Percentiles rank a stretch among this genome's conserved stretches.
These are phyloP conservation scores for Typha latifolia DNA, from an alignment of 176 grass and related monocot species.

Conservation along the genomic window DNA sequence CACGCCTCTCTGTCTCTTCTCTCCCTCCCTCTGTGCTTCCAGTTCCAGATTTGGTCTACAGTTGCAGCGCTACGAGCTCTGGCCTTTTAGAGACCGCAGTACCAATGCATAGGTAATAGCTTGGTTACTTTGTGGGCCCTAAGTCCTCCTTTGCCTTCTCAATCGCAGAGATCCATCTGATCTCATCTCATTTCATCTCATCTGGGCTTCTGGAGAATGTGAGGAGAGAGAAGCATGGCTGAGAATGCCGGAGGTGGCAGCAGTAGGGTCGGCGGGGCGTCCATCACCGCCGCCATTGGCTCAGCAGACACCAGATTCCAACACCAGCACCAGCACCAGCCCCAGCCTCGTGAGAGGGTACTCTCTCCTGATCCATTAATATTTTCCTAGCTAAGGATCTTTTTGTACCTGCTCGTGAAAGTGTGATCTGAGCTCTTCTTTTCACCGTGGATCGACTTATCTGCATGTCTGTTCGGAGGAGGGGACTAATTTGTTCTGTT, in stretches of 20 bases:
- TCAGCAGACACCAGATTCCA: not conserved
- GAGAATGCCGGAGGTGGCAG: conserved; percentile 2
- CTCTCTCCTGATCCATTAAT: not conserved
- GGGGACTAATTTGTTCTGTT: not conserved
- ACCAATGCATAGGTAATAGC: too few relatives aligned
- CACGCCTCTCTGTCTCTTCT: too few relatives aligned
- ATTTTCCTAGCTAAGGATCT: not conserved
- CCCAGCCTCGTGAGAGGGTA: not conserved
- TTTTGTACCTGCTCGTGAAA: not conserved
- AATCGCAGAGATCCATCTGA: too few relatives aligned
- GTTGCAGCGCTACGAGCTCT: too few relatives aligned
- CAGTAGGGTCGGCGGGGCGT: not conserved
- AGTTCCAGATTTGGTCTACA: too few relatives aligned
- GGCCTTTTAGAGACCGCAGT: too few relatives aligned
- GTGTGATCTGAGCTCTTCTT: not conserved
- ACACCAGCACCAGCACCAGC: not conserved
- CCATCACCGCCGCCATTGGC: not conserved
- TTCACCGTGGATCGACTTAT: not conserved
- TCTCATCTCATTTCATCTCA: not conserved
- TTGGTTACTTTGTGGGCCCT: too few relatives aligned
- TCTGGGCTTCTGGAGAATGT: not conserved
- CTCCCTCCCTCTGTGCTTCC: too few relatives aligned
- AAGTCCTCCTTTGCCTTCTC: too few relatives aligned
- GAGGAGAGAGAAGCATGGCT: not conserved
- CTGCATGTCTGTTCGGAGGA: not conserved